These are phyloP conservation scores for Bipolaris zeicola DNA, from an alignment of 2,329 filamentous ascomycete species.

Conservation along the genomic window DNA sequence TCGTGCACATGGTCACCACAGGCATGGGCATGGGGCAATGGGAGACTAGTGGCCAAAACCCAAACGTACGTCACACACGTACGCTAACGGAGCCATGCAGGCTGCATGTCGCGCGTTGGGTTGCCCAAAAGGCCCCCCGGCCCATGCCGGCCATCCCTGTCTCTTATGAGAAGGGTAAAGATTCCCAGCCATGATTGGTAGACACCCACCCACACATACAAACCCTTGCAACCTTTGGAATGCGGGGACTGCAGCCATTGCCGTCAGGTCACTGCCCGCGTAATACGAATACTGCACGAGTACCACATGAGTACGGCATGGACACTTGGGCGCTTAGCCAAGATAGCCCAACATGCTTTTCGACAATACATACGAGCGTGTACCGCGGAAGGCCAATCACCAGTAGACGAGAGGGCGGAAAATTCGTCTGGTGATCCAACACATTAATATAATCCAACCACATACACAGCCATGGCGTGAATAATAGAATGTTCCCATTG, in stretches of 20 bases:
- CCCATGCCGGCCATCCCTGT: too few species aligned
- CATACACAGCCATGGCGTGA: not conserved
- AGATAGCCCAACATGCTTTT: not conserved
- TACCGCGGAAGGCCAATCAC: not conserved
- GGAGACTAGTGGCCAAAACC: not conserved
- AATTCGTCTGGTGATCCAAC: too few species aligned
- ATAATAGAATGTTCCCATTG: too few species aligned
- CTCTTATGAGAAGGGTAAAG: too few species aligned
- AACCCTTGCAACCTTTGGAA: too few species aligned
- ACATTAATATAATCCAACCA: not conserved
- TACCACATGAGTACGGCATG: not conserved
- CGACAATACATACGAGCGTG: not conserved
- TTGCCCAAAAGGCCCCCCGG: too few species aligned
- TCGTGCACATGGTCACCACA: not conserved
- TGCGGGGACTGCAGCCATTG: too few species aligned
- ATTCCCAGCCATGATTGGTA: too few species aligned
- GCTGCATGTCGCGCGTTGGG: too few species aligned
- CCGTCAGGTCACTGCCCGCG: not conserved
- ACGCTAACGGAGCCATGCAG: not conserved
- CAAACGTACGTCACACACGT: slow-evolving; percentile 9
- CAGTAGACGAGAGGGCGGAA: too few species aligned
- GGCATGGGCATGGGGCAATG: too few species aligned
- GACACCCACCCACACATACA: too few species aligned
- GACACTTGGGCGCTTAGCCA: slow-evolving; percentile 13
- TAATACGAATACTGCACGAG: not conserved